Evolutionary conservation across 78 protist genomes (phyloP), one percentile per base, ranked within the genome.

Genomic region (Dictyostelium citrinum): DNA sequence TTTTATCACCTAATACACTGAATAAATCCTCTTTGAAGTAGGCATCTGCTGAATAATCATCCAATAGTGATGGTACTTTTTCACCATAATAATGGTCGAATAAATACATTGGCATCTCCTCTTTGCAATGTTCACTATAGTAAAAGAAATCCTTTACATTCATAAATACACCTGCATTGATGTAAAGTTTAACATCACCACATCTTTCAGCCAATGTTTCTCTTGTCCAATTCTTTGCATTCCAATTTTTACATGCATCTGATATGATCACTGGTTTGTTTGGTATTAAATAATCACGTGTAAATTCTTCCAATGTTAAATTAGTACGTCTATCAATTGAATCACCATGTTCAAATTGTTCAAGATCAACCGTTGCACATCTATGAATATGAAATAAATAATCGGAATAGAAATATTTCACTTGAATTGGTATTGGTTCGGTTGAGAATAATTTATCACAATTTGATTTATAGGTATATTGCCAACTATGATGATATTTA

Each of bases 61-160:
- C 72, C 6, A 71, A 41, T 0, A 97, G 16, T 45, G 49, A 76
- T 58, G 96, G 97, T 0, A 84, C 78, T 20, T 72, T 86, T 27
- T 90, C 95, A 6, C 83, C 88, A 71, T 96, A 97, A 46, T 94
- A 45, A 37, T 90, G 88, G 37, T 97, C 98, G 55, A 97, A 97
- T 31, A 97, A 49, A 60, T 97, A 97, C 68, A 95, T 80, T 60
- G 98, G 98, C 31, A 60, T 78, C 51, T 97, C 98, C 41, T 97
- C 98, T 1, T 20, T 24, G n/a, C 41, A n/a, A 5, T 45, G 1
- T 45, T 12, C 7, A n/a, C 70, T 12, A 58, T 97, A 97, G 41
- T 55, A 43, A 41, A 88, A n/a, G 75, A 75, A 97, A 31, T 86
- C 95, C 27, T 12, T 33, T 11, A 93, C 75, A 6, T 91, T 85